Conservation (phyloP, 768 basidiomycete species). For the Lactifluus pinguis region DNA sequence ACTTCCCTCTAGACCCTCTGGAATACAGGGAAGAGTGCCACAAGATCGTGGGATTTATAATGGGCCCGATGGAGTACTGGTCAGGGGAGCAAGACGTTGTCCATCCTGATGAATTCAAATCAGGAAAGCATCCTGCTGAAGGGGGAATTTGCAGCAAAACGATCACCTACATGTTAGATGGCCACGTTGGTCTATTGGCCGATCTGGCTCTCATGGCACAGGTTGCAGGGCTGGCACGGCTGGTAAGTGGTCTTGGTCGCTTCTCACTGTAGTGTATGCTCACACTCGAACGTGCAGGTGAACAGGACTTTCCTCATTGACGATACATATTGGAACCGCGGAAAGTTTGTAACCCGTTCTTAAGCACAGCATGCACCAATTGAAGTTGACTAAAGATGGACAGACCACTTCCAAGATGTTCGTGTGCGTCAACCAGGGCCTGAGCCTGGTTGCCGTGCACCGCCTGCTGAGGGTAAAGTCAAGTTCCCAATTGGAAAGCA, state of each 20-base stretch:
- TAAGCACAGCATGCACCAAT: neutral
- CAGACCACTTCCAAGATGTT: conserved; percentile 54
- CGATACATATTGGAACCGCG: conserved; percentile 66
- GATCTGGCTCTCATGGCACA: conserved; percentile 63
- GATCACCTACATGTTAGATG: conserved; percentile 65
- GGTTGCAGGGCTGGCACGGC: conserved; percentile 53
- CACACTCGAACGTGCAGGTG: conserved; percentile 29
- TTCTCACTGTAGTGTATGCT: neutral
- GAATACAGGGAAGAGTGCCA: conserved; percentile 53
- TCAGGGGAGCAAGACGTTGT: conserved; percentile 27
- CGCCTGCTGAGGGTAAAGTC: conserved; percentile 50
- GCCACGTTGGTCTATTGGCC: conserved; percentile 52
- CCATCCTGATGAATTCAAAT: conserved; percentile 24
- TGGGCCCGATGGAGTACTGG: conserved; percentile 49
- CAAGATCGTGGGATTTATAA: conserved; percentile 38
- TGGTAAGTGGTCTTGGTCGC: conserved; percentile 33
- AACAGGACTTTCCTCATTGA: conserved; percentile 61
- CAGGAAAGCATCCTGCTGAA: conserved; percentile 19
- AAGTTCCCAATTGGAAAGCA: conserved; percentile 8
- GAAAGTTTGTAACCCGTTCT: conserved; percentile 38
- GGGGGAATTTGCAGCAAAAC: conserved; percentile 43
- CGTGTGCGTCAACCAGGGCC: conserved; percentile 47
- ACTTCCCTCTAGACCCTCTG: conserved; percentile 45
- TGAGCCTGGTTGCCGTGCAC: conserved; percentile 51
- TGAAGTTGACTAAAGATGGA: conserved; percentile 39